Conservation (phyloP, 805 yeast species). For the Kregervanrija pseudodelftensis region DNA sequence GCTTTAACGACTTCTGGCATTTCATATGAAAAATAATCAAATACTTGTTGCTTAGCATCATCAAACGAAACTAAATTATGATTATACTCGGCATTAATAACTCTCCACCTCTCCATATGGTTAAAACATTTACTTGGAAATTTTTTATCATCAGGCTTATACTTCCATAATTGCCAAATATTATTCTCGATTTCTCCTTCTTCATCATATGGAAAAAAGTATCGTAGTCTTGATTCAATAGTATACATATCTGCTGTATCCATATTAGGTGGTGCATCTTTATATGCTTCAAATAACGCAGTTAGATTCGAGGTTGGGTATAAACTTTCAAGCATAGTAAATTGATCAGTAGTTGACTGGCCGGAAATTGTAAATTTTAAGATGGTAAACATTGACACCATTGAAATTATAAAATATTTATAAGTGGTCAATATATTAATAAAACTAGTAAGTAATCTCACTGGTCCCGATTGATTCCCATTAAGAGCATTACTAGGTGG, state of each 20-base stretch:
- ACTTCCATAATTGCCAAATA: constrained; percentile 26
- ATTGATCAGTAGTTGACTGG: constrained; percentile 1
- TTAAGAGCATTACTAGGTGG: too few species aligned
- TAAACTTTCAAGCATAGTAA: constrained; percentile 3
- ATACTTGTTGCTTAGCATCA: constrained; percentile 24
- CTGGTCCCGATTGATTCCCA: too few species aligned
- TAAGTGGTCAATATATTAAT: too few species aligned
- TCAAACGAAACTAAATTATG: constrained; percentile 24
- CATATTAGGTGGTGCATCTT: constrained; percentile 14
- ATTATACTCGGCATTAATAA: constrained; percentile 23
- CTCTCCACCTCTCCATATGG: constrained; percentile 29
- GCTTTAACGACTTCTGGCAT: constrained; percentile 49
- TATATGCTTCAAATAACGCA: neutral
- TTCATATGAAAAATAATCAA: constrained; percentile 20
- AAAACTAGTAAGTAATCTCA: too few species aligned
- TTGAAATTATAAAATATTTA: too few species aligned
- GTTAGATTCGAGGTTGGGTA: constrained; percentile 11
- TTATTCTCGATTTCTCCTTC: constrained; percentile 21
- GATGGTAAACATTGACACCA: too few species aligned
- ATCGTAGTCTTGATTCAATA: constrained; percentile 20
- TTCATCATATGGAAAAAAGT: constrained; percentile 20
- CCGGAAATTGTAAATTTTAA: too few species aligned
- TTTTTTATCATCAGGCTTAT: constrained; percentile 18
- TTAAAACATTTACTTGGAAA: constrained; percentile 26
- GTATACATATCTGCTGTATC: constrained; percentile 18